These are phyloP conservation scores for Nicotiana sylvestris DNA, from an alignment of 257 asterid species.

Conservation along the genomic window DNA sequence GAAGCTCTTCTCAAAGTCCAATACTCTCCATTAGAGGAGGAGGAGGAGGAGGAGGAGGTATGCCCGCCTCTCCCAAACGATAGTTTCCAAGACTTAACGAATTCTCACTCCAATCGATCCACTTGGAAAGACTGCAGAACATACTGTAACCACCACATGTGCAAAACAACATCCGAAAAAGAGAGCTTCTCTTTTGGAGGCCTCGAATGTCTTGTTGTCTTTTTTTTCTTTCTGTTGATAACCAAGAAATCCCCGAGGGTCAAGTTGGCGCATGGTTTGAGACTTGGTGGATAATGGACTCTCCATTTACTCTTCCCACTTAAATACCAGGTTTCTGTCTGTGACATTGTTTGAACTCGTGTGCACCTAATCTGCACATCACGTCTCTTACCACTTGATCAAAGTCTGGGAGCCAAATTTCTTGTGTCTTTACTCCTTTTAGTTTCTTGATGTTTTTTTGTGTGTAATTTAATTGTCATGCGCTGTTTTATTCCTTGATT, in stretches of 20 bases:
- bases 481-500: neutral
- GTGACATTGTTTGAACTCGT: too few species aligned
- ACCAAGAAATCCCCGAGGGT: too few species aligned
- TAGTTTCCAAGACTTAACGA: conserved; percentile 7
- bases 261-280: too few species aligned
- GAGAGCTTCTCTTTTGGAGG: neutral
- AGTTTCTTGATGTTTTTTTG: neutral
- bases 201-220: neutral
- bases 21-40: conserved; percentile 50
- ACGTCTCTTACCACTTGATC: too few species aligned
- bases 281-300: too few species aligned
- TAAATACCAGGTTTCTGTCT: too few species aligned
- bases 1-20: conserved; percentile 25
- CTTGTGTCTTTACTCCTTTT: neutral
- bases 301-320: too few species aligned
- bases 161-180: neutral
- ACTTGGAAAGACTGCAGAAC: neutral
- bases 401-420: neutral
- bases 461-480: neutral
- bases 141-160: neutral
- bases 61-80: conserved; percentile 28
- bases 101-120: neutral
- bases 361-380: too few species aligned
- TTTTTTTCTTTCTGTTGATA: too few species aligned
- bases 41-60: conserved; percentile 46